These are phyloP conservation scores for Leccinum sublutescens DNA, from an alignment of 768 basidiomycete genomes.

Conservation along the genomic window DNA sequence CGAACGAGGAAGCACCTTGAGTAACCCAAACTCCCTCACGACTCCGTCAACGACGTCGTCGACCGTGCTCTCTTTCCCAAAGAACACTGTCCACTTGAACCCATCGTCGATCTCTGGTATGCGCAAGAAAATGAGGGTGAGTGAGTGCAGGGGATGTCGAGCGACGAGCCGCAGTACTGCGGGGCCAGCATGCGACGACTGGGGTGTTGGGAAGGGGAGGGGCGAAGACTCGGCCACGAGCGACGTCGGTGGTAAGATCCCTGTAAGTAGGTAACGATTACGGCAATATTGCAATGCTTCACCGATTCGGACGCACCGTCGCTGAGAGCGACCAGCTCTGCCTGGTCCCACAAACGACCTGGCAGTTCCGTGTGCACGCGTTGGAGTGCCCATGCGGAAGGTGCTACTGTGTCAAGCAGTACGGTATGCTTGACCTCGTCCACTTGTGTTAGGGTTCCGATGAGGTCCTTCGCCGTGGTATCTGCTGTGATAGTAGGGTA, in stretches of 20 bases:
- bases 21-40: slow-evolving; percentile 64
- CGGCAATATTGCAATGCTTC: background rate
- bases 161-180: slow-evolving; percentile 32
- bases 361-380: slow-evolving; percentile 53
- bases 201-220: slow-evolving; percentile 58
- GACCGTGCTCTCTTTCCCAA: slow-evolving; percentile 56
- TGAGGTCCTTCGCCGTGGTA: slow-evolving; percentile 59
- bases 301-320: slow-evolving; percentile 47
- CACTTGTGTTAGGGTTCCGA: slow-evolving; percentile 46
- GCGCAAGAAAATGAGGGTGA: slow-evolving; percentile 56
- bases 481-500: slow-evolving; percentile 57
- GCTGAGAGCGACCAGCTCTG: slow-evolving; percentile 61
- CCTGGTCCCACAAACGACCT: slow-evolving; percentile 70
- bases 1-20: slow-evolving; percentile 61
- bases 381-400: slow-evolving; percentile 70
- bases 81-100: slow-evolving; percentile 62
- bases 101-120: slow-evolving; percentile 79
- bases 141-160: slow-evolving; percentile 16
- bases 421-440: slow-evolving; percentile 51
- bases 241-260: slow-evolving; percentile 42
- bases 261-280: slow-evolving; percentile 32
- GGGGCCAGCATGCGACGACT: slow-evolving; percentile 51
- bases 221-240: no score
- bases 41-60: slow-evolving; percentile 52
- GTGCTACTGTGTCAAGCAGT: slow-evolving; percentile 49